phyloP scores from a whole-genome alignment of 179 eudicot species.

The Drosera spatulata region DNA sequence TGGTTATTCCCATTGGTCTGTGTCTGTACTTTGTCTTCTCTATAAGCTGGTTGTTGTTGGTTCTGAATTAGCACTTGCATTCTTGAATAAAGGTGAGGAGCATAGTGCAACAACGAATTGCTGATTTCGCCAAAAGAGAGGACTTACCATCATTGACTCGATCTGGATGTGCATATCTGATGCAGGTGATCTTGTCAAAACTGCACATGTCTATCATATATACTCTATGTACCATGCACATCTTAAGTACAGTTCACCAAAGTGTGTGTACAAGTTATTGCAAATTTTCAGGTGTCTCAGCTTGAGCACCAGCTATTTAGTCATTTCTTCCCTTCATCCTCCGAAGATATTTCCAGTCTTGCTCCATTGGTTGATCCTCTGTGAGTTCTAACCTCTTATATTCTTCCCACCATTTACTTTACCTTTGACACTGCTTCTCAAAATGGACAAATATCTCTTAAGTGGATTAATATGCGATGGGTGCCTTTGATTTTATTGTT shows the following conservation, averaged over 20 bases:
- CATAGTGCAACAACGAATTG: slow-evolving; percentile 82
- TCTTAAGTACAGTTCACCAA: too few relatives aligned
- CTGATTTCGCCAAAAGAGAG: slow-evolving; percentile 83
- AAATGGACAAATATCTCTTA: too few relatives aligned
- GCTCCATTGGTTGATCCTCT: slow-evolving; percentile 87
- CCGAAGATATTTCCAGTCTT: slow-evolving; percentile 85
- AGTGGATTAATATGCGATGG: too few relatives aligned
- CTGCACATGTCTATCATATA: not conserved
- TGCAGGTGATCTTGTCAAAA: slow-evolving; percentile 46
- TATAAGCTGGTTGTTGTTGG: not conserved
- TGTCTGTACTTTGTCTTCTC: not conserved
- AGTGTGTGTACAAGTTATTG: not conserved
- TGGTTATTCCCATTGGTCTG: slow-evolving; percentile 7
- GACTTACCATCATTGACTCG: slow-evolving; percentile 83
- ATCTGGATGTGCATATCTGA: slow-evolving; percentile 89
- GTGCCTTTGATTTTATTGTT: too few relatives aligned
- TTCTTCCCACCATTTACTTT: too few relatives aligned
- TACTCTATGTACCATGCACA: too few relatives aligned
- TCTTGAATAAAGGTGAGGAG: slow-evolving; percentile 51
- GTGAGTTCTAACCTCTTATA: slow-evolving; percentile 39
- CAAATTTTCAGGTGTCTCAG: slow-evolving; percentile 68
- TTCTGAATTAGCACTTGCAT: slow-evolving; percentile 1
- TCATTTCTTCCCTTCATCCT: slow-evolving; percentile 90
- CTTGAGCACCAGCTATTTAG: slow-evolving; percentile 94
- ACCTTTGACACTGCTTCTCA: too few relatives aligned